A percentile compares a stretch with the other conserved stretches of the same genome.
phyloP scores from a whole-genome alignment of 257 asterid genomes.

The Solanum rostratum region DNA sequence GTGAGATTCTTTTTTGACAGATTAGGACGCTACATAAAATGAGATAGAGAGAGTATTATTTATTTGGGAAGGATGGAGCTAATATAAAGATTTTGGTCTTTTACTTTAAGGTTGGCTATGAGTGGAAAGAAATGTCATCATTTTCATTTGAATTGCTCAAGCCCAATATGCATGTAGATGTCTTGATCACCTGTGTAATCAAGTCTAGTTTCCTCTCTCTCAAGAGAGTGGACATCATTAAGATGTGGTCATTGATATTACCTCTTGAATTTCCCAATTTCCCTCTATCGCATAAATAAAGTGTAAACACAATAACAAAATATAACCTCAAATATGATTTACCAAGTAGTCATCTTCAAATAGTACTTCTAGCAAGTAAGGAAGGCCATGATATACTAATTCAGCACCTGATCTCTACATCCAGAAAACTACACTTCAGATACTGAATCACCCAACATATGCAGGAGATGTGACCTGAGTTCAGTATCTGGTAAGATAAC shows the following conservation, averaged over 20 bases:
- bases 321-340: slow-evolving; percentile 2
- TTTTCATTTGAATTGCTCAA: neutral
- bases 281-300: neutral
- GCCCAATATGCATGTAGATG: neutral
- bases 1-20: too few species aligned
- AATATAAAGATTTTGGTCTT: neutral
- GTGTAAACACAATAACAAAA: neutral
- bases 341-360: slow-evolving; percentile 79
- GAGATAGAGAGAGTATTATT: neutral
- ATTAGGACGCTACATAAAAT: too few species aligned
- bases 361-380: slow-evolving; percentile 51
- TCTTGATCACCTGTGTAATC: neutral
- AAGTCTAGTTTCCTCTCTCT: neutral
- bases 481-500: slow-evolving; percentile 42
- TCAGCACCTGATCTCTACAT: slow-evolving; percentile 47
- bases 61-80: neutral
- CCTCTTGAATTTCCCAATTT: neutral
- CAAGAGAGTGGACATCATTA: neutral
- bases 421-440: neutral
- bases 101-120: neutral
- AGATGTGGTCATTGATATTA: neutral
- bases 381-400: slow-evolving; percentile 71
- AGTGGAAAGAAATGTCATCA: neutral
- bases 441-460: neutral
- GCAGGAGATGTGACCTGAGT: slow-evolving; percentile 41